These are phyloP conservation scores for Entrophospora sp. DNA, from an alignment of 192 early-diverging fungal species.

Conservation along the genomic window DNA sequence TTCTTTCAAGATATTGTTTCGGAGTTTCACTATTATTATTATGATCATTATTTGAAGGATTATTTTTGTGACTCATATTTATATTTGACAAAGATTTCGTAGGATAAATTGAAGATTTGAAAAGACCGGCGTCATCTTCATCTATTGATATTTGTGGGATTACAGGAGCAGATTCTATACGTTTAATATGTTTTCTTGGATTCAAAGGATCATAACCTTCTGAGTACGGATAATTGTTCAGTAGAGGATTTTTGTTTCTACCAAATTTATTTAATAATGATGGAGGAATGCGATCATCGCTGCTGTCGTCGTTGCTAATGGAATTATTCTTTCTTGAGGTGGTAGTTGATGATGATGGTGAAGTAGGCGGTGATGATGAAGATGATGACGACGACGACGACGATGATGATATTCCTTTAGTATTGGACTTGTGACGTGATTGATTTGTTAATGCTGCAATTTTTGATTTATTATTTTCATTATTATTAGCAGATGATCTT, in stretches of 20 bases:
- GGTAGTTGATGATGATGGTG: too few species aligned
- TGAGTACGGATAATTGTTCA: neutral
- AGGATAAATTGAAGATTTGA: neutral
- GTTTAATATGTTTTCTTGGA: slow-evolving; percentile 1
- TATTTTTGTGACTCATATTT: too few species aligned
- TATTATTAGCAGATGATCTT: too few species aligned
- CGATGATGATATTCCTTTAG: neutral
- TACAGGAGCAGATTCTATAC: slow-evolving; percentile 8
- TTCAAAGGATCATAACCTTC: neutral
- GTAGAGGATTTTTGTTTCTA: neutral
- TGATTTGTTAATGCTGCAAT: neutral
- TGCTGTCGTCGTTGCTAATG: too few species aligned
- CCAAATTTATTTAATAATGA: neutral
- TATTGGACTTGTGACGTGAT: neutral
- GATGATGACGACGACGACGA: too few species aligned
- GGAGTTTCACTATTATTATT: slow-evolving; percentile 23
- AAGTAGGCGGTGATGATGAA: too few species aligned
- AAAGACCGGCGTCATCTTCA: neutral
- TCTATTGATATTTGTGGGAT: neutral
- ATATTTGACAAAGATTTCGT: slow-evolving; percentile 10
- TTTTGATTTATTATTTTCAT: too few species aligned
- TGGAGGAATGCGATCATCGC: too few species aligned
- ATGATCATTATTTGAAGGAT: neutral
- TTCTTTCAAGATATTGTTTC: slow-evolving; percentile 32
- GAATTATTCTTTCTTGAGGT: too few species aligned